phyloP scores from a whole-genome alignment of 306 rosid species.

The Clitoria ternatea region DNA sequence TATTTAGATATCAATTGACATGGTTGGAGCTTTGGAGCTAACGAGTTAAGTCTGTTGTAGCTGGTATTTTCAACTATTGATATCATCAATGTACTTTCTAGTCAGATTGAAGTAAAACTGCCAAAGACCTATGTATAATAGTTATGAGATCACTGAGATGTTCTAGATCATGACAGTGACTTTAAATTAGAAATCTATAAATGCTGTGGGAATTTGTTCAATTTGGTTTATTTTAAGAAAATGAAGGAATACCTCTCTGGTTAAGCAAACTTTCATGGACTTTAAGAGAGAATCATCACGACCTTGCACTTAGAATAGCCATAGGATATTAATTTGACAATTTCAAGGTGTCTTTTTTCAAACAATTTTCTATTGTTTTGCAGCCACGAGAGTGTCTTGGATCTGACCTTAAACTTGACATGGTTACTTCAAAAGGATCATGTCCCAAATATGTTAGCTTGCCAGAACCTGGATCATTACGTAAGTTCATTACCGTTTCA shows the following conservation, averaged over 20 bases:
- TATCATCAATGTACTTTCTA: neutral
- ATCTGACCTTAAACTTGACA: constrained; percentile 35
- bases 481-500: constrained; percentile 34
- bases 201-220: neutral
- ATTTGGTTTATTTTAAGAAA: neutral
- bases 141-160: neutral
- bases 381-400: constrained; percentile 84
- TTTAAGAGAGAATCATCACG: neutral
- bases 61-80: constrained; percentile 11
- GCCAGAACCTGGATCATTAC: constrained; percentile 47
- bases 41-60: neutral
- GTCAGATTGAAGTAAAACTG: constrained; percentile 6
- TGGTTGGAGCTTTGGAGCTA: neutral
- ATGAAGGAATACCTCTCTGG: neutral
- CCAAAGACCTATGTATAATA: neutral
- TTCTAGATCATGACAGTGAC: neutral
- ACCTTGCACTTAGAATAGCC: neutral
- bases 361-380: constrained; percentile 19
- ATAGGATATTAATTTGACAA: neutral
- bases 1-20: neutral
- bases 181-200: neutral
- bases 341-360: constrained; percentile 1
- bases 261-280: constrained; percentile 6
- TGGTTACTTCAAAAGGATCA: constrained; percentile 46
- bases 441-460: constrained; percentile 77